Evolutionary conservation across 2,329 filamentous ascomycete genomes (phyloP).

Genomic region (Graphilbum ipis-grandicollis): DNA sequence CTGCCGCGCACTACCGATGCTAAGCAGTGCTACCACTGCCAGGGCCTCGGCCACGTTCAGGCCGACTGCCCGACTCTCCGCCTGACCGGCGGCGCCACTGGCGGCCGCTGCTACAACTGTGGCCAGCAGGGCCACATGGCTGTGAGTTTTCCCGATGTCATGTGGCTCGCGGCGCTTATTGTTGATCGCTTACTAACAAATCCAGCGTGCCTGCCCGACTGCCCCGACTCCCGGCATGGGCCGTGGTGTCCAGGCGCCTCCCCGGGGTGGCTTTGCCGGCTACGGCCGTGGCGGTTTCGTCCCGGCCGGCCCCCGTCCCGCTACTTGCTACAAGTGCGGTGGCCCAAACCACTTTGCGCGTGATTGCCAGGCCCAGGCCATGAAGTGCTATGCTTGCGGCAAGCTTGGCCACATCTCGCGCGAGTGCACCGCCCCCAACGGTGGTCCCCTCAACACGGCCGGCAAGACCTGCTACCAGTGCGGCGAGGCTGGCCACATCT

Average conservation of each 20-base stretch:
- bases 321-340: constrained; percentile 60
- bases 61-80: constrained; percentile 96
- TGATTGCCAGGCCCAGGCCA: constrained; percentile 93
- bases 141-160: constrained; percentile 30
- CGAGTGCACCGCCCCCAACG: constrained; percentile 94
- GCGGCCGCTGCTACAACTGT: constrained; percentile 93
- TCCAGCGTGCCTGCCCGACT: constrained; percentile 64
- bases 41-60: constrained; percentile 94
- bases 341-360: constrained; percentile 96
- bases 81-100: constrained; percentile 63
- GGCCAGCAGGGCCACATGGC: constrained; percentile 85
- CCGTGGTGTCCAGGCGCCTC: constrained; percentile 43
- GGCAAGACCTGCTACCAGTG: constrained; percentile 99
- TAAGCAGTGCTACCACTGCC: constrained; percentile 99
- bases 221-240: constrained; percentile 46
- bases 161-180: not conserved
- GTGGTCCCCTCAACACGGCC: constrained; percentile 83
- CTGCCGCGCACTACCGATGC: constrained; percentile 92
- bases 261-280: constrained; percentile 41
- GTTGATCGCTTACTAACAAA: not conserved
- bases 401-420: constrained; percentile 86
- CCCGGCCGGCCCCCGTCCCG: constrained; percentile 47
- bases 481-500: constrained; percentile 89
- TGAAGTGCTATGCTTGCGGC: constrained; percentile 97
- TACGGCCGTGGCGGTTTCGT: constrained; percentile 57